phyloP scores from a whole-genome alignment of 805 yeast species.

The Kuraishia cidri region DNA sequence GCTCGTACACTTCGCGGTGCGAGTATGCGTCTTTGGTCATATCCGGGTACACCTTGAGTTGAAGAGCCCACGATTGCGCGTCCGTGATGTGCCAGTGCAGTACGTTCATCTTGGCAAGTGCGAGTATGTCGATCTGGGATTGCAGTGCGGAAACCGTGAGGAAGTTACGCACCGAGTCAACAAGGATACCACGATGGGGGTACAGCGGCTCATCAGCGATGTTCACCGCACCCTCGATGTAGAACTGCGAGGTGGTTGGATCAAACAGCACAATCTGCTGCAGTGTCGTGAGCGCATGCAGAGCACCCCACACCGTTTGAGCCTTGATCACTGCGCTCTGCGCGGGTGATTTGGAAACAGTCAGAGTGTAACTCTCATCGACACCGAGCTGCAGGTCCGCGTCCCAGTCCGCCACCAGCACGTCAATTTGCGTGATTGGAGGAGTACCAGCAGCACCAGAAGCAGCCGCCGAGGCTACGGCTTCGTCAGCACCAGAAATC shows the following conservation, averaged over 20 bases:
- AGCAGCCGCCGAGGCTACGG: neutral
- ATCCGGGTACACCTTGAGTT: slow-evolving; percentile 21
- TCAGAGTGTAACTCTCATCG: slow-evolving; percentile 24
- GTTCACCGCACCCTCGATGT: slow-evolving; percentile 22
- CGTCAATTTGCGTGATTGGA: slow-evolving; percentile 2
- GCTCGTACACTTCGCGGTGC: slow-evolving; percentile 18
- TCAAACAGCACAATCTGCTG: slow-evolving; percentile 27
- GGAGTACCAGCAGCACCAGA: neutral
- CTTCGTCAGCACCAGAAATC: slow-evolving; percentile 3
- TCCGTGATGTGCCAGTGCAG: slow-evolving; percentile 32
- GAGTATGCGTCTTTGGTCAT: slow-evolving; percentile 30
- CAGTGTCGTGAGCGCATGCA: slow-evolving; percentile 28
- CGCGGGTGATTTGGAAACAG: slow-evolving; percentile 4
- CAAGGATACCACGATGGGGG: slow-evolving; percentile 27
- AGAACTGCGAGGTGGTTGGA: slow-evolving; percentile 8
- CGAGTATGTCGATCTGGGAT: slow-evolving; percentile 28
- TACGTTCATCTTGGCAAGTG: slow-evolving; percentile 26
- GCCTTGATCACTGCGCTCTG: slow-evolving; percentile 16
- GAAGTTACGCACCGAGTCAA: slow-evolving; percentile 30
- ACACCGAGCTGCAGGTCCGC: slow-evolving; percentile 24
- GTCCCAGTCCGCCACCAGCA: slow-evolving; percentile 11
- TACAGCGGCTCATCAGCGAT: slow-evolving; percentile 25
- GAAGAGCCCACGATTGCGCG: slow-evolving; percentile 31
- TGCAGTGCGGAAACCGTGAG: slow-evolving; percentile 14
- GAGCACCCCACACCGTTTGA: slow-evolving; percentile 29